Evolutionary conservation across 805 yeast species (phyloP).

Genomic region (Saccharomyces kudriavzevii): DNA sequence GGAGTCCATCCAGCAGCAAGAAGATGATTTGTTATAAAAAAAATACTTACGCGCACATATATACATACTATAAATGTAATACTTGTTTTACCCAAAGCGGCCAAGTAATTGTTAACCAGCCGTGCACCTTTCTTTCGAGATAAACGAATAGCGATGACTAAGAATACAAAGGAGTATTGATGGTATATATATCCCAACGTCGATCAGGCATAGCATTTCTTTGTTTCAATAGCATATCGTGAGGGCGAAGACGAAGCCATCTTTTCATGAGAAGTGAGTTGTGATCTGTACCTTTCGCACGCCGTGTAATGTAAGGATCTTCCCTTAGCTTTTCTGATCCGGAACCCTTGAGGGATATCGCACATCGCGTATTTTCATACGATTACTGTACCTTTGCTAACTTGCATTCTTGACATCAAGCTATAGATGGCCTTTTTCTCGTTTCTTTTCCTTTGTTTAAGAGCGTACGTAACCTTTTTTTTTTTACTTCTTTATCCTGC

Average conservation of each 20-base stretch:
- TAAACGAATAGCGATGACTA: neutral
- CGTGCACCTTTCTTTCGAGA: neutral
- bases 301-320: neutral
- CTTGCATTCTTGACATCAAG: neutral
- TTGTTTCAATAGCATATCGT: neutral
- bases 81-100: neutral
- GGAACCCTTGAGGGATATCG: neutral
- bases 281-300: neutral
- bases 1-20: constrained; percentile 59
- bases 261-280: neutral
- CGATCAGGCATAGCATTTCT: neutral
- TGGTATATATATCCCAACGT: neutral
- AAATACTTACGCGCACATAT: neutral
- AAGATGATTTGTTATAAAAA: constrained; percentile 44
- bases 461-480: neutral
- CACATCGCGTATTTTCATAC: neutral
- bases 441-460: neutral
- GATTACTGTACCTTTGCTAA: neutral
- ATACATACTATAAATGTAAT: neutral
- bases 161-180: neutral
- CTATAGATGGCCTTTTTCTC: neutral
- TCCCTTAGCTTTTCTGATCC: neutral
- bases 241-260: neutral
- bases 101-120: neutral
- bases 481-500: neutral